Percentiles rank a stretch among this genome's conserved stretches.
These are phyloP conservation scores for Capronia coronata DNA, from an alignment of 2,329 filamentous ascomycete species.

Conservation along the genomic window DNA sequence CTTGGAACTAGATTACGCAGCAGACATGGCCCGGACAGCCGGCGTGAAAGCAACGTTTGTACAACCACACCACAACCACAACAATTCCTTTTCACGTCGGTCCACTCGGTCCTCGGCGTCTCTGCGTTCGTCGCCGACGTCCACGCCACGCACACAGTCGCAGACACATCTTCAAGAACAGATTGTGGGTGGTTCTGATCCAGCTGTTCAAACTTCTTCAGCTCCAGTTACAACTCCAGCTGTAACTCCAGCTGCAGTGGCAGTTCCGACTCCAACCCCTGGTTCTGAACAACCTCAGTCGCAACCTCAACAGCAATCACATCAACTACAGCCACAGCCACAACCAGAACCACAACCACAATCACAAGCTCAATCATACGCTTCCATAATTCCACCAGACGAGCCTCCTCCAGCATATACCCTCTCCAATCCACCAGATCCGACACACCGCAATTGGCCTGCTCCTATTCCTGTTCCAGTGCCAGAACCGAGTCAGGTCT, in stretches of 20 bases:
- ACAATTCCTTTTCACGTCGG: not conserved
- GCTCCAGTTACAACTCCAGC: no score
- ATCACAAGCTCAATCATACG: not conserved
- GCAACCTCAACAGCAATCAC: no score
- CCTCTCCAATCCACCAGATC: not conserved
- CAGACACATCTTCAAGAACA: not conserved
- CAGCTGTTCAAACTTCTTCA: no score
- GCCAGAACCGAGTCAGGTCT: not conserved
- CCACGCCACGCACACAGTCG: not conserved
- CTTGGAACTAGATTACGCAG: slow-evolving; percentile 17
- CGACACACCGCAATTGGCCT: not conserved
- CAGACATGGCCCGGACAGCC: slow-evolving; percentile 7
- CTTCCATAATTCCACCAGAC: not conserved
- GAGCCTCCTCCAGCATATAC: not conserved
- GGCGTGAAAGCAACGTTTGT: slow-evolving; percentile 18
- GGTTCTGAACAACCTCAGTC: no score
- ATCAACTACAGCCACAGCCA: no score
- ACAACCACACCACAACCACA: no score
- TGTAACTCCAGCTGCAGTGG: no score
- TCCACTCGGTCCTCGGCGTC: not conserved
- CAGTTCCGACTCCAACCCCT: no score
- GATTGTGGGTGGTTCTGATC: no score
- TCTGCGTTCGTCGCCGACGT: not conserved
- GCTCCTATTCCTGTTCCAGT: not conserved
- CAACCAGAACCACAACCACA: not conserved